Evolutionary conservation across 371 early-diverging fungal genomes (phyloP), one percentile per base, ranked within the genome.

Genomic region (Massospora cicadina): DNA sequence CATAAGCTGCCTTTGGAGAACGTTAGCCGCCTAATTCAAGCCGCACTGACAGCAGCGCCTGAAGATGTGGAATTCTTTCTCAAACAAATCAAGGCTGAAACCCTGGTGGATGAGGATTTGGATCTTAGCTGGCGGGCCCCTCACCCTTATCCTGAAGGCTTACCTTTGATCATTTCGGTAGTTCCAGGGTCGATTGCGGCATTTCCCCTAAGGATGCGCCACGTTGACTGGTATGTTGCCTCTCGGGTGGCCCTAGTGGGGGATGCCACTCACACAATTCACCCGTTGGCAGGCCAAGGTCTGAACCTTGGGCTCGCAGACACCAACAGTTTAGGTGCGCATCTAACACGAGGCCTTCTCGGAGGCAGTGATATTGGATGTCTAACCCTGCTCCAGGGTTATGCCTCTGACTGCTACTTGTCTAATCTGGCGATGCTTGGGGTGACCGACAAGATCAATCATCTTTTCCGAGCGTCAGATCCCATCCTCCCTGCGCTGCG

Each of bases 181-280:
- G 75, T 79, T 64, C 83, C 82, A 10, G 76, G 76, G 12, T 84
- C 84, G 54, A 75, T 90, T 33, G 91, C 89, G 0, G 77, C 82
- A 13, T 97, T 96, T 68, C 98, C 98, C 0, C 71, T 96, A 54
- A 75, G 81, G 28, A 68, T 97, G 75, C 74, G 89, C 53, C 85
- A 91, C 67, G 81, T 91, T 0, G 82, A 81, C 65, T 73, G 77
- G 63, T 89, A 91, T 71, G 77, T 84, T 7, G 79, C 77, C 3
- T 75, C 85, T 10, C 81, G 97, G n/a, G 77, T 90, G 13, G 95
- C 86, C 2, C 79, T 96, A 65, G 82, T 97, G 25, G 98, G 90
- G 84, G 98, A 97, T 72, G 95, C 98, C 7, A 97, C 97, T n/a
- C 98, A 97, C 69, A 80, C 90, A 0, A 83, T 92, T 33, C 97